Evolutionary conservation across 768 basidiomycete genomes (phyloP).

Genomic region (Boletus rubescentipes): DNA sequence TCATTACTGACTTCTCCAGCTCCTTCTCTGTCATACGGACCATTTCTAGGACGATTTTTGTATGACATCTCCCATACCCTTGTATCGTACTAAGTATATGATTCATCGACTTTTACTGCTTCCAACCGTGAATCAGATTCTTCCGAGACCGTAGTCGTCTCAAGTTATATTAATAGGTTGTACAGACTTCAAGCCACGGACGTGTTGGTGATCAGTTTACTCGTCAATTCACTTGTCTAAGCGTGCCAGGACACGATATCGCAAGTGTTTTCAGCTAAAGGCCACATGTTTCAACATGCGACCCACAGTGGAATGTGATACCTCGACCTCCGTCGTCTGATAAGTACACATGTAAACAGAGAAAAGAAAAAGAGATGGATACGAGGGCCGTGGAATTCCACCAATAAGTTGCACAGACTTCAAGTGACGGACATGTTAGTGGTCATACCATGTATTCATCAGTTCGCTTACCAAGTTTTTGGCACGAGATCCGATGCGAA

Average conservation of each 20-base stretch:
- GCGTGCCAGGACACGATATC: no score
- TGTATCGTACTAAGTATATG: slow-evolving; percentile 20
- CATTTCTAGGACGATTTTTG: slow-evolving; percentile 10
- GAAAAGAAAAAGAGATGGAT: no score
- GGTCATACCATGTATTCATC: neutral
- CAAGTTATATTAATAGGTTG: no score
- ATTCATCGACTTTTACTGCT: neutral
- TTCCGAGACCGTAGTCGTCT: neutral
- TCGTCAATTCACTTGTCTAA: neutral
- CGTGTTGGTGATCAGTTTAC: neutral
- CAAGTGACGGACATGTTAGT: neutral
- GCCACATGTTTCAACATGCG: no score
- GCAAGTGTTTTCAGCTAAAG: no score
- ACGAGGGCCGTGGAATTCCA: no score
- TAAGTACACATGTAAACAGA: no score
- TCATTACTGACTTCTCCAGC: neutral
- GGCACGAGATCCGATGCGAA: neutral
- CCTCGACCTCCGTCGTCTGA: no score
- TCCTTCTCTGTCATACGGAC: slow-evolving; percentile 17
- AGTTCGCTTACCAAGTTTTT: neutral
- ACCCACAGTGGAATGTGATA: no score
- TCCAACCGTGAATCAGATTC: neutral
- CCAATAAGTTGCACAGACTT: no score
- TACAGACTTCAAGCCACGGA: neutral
- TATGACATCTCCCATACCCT: slow-evolving; percentile 23